phyloP scores from a whole-genome alignment of 192 early-diverging fungal genomes.

The Polychytrium aggregatum region DNA sequence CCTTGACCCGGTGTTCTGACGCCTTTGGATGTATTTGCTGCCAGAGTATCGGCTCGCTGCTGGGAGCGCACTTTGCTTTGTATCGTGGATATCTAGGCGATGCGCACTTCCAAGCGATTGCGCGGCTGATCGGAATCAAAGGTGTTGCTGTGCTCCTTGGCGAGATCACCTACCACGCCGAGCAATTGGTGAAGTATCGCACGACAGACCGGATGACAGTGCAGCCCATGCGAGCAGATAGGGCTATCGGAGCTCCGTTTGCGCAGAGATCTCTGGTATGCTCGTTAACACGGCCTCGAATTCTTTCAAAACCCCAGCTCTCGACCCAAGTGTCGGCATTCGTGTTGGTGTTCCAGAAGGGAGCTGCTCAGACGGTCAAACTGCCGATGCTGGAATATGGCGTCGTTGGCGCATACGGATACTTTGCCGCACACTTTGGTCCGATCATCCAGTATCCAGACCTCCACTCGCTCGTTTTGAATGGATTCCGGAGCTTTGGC shows the following conservation, averaged over 20 bases:
- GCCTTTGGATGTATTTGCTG: no score
- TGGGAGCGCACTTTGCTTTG: no score
- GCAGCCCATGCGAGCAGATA: no score
- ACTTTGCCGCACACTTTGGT: slow-evolving; percentile 24
- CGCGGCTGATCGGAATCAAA: slow-evolving; percentile 13
- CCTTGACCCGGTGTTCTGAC: no score
- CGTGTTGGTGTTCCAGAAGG: slow-evolving; percentile 28
- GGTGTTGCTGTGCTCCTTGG: slow-evolving; percentile 16
- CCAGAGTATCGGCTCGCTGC: no score
- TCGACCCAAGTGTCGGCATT: slow-evolving; percentile 21
- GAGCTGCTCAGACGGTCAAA: slow-evolving; percentile 25
- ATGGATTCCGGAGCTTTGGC: slow-evolving; percentile 32
- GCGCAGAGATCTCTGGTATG: no score
- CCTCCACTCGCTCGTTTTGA: slow-evolving; percentile 29
- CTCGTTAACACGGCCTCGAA: no score
- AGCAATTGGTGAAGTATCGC: slow-evolving; percentile 9
- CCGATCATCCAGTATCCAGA: slow-evolving; percentile 15
- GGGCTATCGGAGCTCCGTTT: no score
- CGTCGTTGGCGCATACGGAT: slow-evolving; percentile 28
- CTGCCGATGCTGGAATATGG: slow-evolving; percentile 34
- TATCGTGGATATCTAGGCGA: no score
- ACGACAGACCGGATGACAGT: no score
- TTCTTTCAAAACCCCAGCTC: no score
- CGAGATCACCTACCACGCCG: slow-evolving; percentile 23
- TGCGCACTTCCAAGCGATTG: slow-evolving; percentile 20